These are phyloP conservation scores for Fusarium brevicatenulatum DNA, from an alignment of 2,329 filamentous ascomycete species.

Conservation along the genomic window DNA sequence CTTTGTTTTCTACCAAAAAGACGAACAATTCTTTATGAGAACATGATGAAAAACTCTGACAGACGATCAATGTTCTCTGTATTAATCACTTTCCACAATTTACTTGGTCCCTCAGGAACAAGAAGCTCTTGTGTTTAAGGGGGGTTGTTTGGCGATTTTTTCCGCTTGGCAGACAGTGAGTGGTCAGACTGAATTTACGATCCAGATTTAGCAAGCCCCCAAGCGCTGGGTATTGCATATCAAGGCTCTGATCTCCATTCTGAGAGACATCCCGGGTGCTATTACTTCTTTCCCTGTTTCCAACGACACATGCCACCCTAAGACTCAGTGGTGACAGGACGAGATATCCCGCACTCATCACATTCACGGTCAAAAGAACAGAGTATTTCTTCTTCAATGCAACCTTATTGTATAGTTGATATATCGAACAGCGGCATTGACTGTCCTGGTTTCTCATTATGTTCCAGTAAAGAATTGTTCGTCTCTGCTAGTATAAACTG, in stretches of 20 bases:
- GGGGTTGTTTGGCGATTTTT: background rate
- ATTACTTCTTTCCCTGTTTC: too few relatives aligned
- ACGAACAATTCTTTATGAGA: background rate
- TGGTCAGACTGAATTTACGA: too few relatives aligned
- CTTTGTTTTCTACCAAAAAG: background rate
- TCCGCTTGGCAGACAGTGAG: background rate
- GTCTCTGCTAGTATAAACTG: background rate
- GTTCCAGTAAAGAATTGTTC: background rate
- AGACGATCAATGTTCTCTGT: accelerated
- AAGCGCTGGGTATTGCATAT: too few relatives aligned
- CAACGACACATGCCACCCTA: too few relatives aligned
- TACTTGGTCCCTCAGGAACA: background rate
- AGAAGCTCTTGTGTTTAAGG: background rate
- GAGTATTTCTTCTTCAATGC: too few relatives aligned
- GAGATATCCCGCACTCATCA: background rate
- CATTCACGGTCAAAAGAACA: too few relatives aligned
- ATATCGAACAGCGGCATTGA: background rate
- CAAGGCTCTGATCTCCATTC: too few relatives aligned
- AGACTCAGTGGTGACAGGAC: too few relatives aligned
- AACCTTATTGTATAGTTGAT: too few relatives aligned
- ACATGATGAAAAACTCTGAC: background rate
- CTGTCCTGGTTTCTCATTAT: background rate
- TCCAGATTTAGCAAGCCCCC: too few relatives aligned
- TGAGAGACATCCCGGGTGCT: too few relatives aligned
- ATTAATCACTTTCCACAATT: background rate